Conservation (phyloP, 371 early-diverging fungal species). For the Saksenaea vasiformis region DNA sequence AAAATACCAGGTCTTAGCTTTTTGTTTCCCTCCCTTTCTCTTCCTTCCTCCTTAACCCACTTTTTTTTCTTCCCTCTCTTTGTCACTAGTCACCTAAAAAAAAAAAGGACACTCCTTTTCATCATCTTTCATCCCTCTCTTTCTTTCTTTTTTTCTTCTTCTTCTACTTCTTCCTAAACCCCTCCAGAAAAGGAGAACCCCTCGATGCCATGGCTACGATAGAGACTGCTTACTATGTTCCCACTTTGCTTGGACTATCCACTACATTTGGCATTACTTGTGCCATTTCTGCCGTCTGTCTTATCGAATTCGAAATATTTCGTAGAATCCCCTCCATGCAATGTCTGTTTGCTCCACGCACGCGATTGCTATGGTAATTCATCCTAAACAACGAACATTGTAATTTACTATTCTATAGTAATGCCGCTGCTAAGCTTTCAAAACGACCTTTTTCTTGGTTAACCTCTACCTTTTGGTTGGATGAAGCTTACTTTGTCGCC, state of each 20-base stretch:
- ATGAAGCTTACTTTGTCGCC: slow-evolving; percentile 48
- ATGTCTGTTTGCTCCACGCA: slow-evolving; percentile 57
- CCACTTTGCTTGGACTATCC: slow-evolving; percentile 43
- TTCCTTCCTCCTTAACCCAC: not conserved
- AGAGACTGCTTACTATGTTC: slow-evolving; percentile 46
- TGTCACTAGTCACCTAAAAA: not conserved
- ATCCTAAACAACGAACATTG: too few relatives aligned
- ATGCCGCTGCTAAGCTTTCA: slow-evolving; percentile 39
- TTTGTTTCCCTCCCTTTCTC: slow-evolving; percentile 4
- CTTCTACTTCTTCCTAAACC: too few relatives aligned
- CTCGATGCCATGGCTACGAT: slow-evolving; percentile 35
- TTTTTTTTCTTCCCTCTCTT: not conserved
- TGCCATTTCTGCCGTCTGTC: slow-evolving; percentile 41
- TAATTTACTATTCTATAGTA: too few relatives aligned
- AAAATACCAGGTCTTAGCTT: not conserved
- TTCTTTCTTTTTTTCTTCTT: slow-evolving; percentile 11
- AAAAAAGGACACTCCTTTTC: not conserved
- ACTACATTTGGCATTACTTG: slow-evolving; percentile 54
- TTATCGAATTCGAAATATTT: slow-evolving; percentile 54
- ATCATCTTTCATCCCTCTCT: not conserved
- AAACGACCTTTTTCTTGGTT: slow-evolving; percentile 57
- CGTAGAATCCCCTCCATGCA: slow-evolving; percentile 50
- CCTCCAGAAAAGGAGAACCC: not conserved
- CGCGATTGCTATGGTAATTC: slow-evolving; percentile 51
- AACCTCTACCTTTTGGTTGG: slow-evolving; percentile 25